Evolutionary conservation across 768 basidiomycete species (phyloP).

Genomic region (Imleria badia): DNA sequence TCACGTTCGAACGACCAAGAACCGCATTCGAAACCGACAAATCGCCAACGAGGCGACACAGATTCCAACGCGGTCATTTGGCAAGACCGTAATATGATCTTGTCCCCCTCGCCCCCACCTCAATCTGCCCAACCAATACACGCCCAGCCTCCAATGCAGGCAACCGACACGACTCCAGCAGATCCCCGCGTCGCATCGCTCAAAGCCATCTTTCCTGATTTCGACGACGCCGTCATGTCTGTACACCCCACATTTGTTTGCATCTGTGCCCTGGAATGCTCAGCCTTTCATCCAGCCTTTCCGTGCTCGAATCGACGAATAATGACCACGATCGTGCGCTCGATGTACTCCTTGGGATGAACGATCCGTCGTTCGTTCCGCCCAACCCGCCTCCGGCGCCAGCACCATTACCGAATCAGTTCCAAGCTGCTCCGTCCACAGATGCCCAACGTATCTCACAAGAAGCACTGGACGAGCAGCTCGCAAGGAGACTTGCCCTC

Average conservation of each 20-base stretch:
- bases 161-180: background rate
- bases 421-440: conserved; percentile 25
- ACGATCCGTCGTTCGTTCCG: conserved; percentile 71
- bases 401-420: background rate
- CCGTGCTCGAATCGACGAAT: conserved; percentile 71
- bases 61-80: background rate
- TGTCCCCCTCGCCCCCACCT: conserved; percentile 17
- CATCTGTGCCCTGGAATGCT: background rate
- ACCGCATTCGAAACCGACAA: background rate
- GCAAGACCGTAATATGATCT: conserved; percentile 18
- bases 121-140: background rate
- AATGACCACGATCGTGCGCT: conserved; percentile 74
- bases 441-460: conserved; percentile 39
- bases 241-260: conserved; percentile 22
- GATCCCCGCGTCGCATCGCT: conserved; percentile 56
- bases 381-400: conserved; percentile 16
- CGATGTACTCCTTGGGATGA: conserved; percentile 80
- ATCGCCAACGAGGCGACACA: background rate
- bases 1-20: background rate
- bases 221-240: conserved; percentile 70
- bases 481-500: conserved; percentile 69
- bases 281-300: conserved; percentile 42
- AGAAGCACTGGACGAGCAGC: conserved; percentile 74
- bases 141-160: background rate
- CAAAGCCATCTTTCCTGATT: conserved; percentile 76